Conservation (phyloP, 805 yeast genomes). For the Schizosaccharomyces octosporus region DNA sequence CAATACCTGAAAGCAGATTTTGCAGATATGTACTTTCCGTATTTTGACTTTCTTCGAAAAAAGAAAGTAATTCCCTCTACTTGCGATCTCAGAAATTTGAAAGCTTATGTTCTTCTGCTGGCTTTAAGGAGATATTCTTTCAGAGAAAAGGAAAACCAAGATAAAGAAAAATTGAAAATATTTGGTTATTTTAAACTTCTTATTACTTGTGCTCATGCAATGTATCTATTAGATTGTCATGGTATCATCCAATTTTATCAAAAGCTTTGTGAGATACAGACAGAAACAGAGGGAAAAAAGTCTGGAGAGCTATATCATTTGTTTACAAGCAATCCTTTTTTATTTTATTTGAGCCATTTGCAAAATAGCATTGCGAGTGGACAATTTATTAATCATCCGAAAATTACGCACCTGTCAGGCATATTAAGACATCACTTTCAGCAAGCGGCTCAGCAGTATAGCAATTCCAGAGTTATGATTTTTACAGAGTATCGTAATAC, state of each 20-base stretch:
- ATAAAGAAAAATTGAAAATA: background rate
- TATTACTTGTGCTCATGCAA: background rate
- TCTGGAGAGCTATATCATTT: background rate
- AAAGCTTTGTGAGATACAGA: background rate
- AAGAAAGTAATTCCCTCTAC: background rate
- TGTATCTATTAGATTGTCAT: background rate
- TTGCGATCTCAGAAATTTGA: background rate
- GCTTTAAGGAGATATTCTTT: background rate
- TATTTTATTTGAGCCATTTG: background rate
- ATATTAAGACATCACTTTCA: background rate
- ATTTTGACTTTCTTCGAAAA: background rate
- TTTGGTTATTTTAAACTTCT: background rate
- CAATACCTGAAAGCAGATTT: background rate
- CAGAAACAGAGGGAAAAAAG: background rate
- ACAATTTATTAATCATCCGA: background rate
- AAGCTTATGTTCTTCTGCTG: background rate
- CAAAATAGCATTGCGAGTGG: background rate
- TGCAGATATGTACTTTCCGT: background rate
- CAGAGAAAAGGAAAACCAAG: background rate
- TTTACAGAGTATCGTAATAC: slow-evolving; percentile 79
- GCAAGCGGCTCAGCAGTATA: background rate
- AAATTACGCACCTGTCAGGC: background rate
- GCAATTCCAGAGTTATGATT: slow-evolving; percentile 51
- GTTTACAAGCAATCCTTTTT: background rate
- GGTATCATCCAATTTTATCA: background rate